Evolutionary conservation across 495 filamentous ascomycete species (phyloP).

Genomic region (Emericellopsis terricola): DNA sequence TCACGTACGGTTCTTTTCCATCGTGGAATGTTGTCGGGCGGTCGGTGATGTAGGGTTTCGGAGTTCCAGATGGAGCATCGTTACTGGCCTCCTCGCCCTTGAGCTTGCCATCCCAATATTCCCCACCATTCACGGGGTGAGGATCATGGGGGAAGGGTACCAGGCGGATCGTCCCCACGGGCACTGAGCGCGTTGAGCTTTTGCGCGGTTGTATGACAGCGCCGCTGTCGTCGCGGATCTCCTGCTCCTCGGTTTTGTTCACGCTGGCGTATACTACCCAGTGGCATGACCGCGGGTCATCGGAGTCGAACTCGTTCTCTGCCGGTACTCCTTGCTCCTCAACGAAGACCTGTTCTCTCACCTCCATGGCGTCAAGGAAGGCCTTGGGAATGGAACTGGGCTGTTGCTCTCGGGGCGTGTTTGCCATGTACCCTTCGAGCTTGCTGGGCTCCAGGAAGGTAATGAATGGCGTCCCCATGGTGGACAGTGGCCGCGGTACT

Average conservation of each 20-base stretch:
- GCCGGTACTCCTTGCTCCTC: conserved; percentile 51
- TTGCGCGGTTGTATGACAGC: conserved; percentile 11
- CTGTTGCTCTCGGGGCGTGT: conserved; percentile 22
- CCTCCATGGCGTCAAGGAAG: conserved; percentile 61
- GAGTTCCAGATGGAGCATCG: not conserved
- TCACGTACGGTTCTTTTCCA: conserved; percentile 52
- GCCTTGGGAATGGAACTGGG: conserved; percentile 28
- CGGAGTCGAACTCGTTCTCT: conserved; percentile 56
- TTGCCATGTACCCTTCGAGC: conserved; percentile 26
- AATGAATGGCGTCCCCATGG: conserved; percentile 28
- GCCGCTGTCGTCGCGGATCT: conserved; percentile 13
- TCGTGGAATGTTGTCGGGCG: conserved; percentile 28
- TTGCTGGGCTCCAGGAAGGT: conserved; percentile 25
- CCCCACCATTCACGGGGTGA: conserved; percentile 29
- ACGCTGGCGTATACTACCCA: conserved; percentile 58
- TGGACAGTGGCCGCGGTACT: too few relatives aligned
- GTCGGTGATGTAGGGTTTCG: conserved; percentile 16
- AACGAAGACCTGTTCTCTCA: conserved; percentile 65
- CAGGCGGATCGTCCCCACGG: conserved; percentile 59
- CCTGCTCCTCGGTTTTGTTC: conserved; percentile 14
- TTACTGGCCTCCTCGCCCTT: conserved; percentile 4
- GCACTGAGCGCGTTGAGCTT: conserved; percentile 19
- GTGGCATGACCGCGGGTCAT: conserved; percentile 64
- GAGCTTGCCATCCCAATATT: conserved; percentile 18
- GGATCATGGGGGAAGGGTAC: conserved; percentile 58